These are phyloP conservation scores for Saccharomycopsis guyanensis DNA, from an alignment of 805 yeast species.

Conservation along the genomic window DNA sequence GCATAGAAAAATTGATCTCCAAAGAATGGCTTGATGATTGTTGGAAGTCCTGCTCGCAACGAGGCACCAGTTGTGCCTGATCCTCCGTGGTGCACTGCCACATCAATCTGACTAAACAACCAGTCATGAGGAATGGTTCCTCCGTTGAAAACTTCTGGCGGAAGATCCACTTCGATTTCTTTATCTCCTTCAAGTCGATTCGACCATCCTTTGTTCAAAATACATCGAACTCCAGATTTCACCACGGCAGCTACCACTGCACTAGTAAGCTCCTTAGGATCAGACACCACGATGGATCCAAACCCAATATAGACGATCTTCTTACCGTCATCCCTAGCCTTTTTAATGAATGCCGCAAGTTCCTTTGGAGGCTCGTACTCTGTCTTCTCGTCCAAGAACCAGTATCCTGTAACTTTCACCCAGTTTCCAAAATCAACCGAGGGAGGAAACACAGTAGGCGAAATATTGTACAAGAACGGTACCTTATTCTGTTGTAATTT, in stretches of 20 bases:
- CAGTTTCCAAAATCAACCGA: conserved; percentile 91
- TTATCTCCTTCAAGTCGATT: conserved; percentile 47
- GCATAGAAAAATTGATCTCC: conserved; percentile 96
- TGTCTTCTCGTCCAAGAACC: conserved; percentile 73
- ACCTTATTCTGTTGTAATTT: conserved; percentile 67
- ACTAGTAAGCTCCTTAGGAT: conserved; percentile 69
- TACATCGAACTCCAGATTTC: conserved; percentile 77
- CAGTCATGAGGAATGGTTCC: conserved; percentile 88
- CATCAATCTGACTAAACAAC: conserved; percentile 84
- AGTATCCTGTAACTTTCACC: conserved; percentile 93
- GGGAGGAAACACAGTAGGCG: conserved; percentile 86
- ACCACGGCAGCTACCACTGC: conserved; percentile 74
- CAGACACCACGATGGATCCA: conserved; percentile 87
- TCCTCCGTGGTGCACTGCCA: conserved; percentile 96
- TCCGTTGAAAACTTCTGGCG: conserved; percentile 57
- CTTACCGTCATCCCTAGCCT: conserved; percentile 53
- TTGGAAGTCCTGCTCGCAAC: conserved; percentile 77
- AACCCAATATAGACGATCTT: conserved; percentile 88
- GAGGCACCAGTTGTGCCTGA: conserved; percentile 96
- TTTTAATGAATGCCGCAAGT: conserved; percentile 48
- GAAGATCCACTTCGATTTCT: conserved; percentile 41
- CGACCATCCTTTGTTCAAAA: conserved; percentile 93
- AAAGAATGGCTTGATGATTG: conserved; percentile 87
- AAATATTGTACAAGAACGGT: conserved; percentile 84
- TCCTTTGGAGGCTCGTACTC: conserved; percentile 54